phyloP scores from a whole-genome alignment of 805 yeast genomes.

The Barnettozyma sucrosica region DNA sequence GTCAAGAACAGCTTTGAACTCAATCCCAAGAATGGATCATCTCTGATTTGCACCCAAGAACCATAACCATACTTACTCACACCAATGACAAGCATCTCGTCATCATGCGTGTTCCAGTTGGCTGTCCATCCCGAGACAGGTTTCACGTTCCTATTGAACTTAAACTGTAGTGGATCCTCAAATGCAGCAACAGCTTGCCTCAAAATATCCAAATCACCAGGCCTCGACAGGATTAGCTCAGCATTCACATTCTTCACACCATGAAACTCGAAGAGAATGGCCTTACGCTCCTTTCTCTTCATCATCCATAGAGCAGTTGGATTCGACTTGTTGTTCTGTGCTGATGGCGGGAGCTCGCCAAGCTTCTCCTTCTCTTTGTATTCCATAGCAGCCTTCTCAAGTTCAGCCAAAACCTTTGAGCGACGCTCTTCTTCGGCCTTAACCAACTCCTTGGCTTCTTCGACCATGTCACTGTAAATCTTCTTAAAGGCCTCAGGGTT shows the following conservation, averaged over 20 bases:
- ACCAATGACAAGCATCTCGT: constrained; percentile 81
- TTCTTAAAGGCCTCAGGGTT: constrained; percentile 72
- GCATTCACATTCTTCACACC: constrained; percentile 90
- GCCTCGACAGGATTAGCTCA: constrained; percentile 76
- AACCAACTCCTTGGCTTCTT: constrained; percentile 54
- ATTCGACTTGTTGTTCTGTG: constrained; percentile 29
- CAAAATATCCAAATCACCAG: constrained; percentile 72
- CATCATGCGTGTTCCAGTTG: constrained; percentile 79
- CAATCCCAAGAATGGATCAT: constrained; percentile 85
- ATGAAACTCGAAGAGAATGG: constrained; percentile 80
- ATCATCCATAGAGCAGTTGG: constrained; percentile 50
- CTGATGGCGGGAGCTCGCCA: constrained; percentile 26
- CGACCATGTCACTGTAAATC: constrained; percentile 68
- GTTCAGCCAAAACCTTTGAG: constrained; percentile 43
- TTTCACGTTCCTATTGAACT: constrained; percentile 59
- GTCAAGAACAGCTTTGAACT: constrained; percentile 77
- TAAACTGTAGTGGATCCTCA: constrained; percentile 58
- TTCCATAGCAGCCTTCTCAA: constrained; percentile 55
- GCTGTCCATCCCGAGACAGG: constrained; percentile 89
- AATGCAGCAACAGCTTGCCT: constrained; percentile 46
- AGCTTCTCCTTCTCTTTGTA: constrained; percentile 41
- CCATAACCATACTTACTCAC: constrained; percentile 93
- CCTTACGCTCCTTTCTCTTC: constrained; percentile 81
- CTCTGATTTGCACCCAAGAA: constrained; percentile 89
- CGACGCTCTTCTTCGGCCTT: constrained; percentile 63